Evolutionary conservation across 352 stramenopile species (phyloP).

Genomic region (Globisporangium nagaii): DNA sequence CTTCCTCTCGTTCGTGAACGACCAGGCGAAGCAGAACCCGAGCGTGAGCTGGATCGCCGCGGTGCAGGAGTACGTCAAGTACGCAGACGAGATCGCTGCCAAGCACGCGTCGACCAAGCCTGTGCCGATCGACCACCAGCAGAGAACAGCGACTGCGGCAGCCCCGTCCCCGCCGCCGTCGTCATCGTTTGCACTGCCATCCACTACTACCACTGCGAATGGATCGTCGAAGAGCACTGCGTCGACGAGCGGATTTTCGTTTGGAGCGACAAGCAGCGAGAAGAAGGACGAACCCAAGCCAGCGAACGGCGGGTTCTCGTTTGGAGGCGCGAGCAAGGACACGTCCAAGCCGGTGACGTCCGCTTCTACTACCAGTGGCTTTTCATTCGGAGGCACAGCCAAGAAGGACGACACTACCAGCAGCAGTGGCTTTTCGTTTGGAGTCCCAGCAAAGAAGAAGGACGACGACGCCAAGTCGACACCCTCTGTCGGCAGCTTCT

Average conservation of each 20-base stretch:
- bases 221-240: conserved; percentile 5
- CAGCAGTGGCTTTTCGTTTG: conserved; percentile 42
- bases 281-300: conserved; percentile 7
- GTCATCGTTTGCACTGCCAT: not conserved
- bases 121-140: conserved; percentile 31
- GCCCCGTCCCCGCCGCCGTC: too few relatives aligned
- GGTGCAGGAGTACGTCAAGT: conserved; percentile 73
- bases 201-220: not conserved
- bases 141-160: conserved; percentile 12
- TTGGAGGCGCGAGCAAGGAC: conserved; percentile 18
- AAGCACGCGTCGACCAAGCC: conserved; percentile 65
- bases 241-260: conserved; percentile 13
- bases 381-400: conserved; percentile 37
- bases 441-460: conserved; percentile 4
- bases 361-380: conserved; percentile 20
- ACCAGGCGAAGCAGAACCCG: conserved; percentile 61
- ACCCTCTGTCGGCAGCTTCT: conserved; percentile 22
- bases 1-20: conserved; percentile 69
- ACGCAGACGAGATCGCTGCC: conserved; percentile 47
- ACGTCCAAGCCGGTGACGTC: conserved; percentile 11
- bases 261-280: conserved; percentile 5
- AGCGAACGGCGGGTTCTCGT: conserved; percentile 23
- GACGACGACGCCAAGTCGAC: conserved; percentile 2
- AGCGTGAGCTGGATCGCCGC: conserved; percentile 58
- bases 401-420: conserved; percentile 9